Evolutionary conservation across 1,284 basidiomycete genomes (phyloP).

Genomic region (Moniliophthora roreri): DNA sequence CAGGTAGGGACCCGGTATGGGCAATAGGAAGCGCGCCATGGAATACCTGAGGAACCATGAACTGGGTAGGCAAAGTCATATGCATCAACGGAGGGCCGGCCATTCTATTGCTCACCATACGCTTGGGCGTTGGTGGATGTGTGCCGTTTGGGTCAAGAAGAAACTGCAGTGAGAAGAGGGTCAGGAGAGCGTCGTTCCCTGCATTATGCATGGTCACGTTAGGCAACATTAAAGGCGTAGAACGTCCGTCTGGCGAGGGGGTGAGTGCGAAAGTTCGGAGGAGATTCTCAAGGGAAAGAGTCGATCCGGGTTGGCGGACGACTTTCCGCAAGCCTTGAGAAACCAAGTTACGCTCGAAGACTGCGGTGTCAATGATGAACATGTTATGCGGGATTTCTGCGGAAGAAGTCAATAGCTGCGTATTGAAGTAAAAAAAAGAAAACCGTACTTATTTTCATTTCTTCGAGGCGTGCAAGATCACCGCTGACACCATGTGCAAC

Average conservation of each 20-base stretch:
- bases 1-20: not conserved
- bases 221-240: constrained; percentile 30
- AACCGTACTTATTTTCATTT: constrained; percentile 72
- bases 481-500: constrained; percentile 65
- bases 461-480: constrained; percentile 61
- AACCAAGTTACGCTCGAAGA: constrained; percentile 63
- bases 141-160: constrained; percentile 51
- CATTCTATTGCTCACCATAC: not conserved
- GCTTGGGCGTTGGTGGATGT: constrained; percentile 23
- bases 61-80: constrained; percentile 2
- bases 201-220: constrained; percentile 58
- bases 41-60: constrained; percentile 16
- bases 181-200: constrained; percentile 71
- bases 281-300: constrained; percentile 55
- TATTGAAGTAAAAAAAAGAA: not conserved
- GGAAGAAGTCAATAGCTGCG: constrained; percentile 12
- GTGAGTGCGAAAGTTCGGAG: constrained; percentile 46
- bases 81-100: not conserved
- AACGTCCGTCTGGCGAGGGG: constrained; percentile 26
- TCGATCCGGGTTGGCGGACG: constrained; percentile 45
- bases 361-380: constrained; percentile 66
- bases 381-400: constrained; percentile 75
- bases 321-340: constrained; percentile 51
- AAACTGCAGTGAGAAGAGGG: constrained; percentile 61
- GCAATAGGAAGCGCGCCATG: constrained; percentile 9